Base-by-base conservation (phyloP, 768 basidiomycete genomes). In the Cantharellus cinnabarinus region DNA sequence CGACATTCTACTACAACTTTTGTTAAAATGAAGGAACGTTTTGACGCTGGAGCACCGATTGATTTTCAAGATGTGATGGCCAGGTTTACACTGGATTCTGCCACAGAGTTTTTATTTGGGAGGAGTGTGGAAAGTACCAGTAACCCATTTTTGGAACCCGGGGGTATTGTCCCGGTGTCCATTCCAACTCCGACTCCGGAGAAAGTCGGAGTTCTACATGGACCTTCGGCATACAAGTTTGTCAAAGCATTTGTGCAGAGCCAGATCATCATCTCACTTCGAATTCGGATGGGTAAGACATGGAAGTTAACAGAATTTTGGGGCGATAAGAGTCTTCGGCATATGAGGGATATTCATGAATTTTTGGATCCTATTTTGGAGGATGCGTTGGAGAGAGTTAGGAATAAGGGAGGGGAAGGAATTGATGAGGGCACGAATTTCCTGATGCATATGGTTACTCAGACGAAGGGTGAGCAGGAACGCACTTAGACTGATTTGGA, bases 91-190 rank as follows among this genome's bases (percentile, higher is more conserved):
- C 74, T 83, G 34, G 82, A 84, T 68, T 74, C 79, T 2, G 80
- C 80, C 2, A 77, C 79, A 0, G 79, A 81, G 59, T 82, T 82
- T 64, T 73, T 84, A 41, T 82, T 83, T 58, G 81, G 81, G 2
- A 70, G 70, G 56, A 77, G 76, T 63, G 77, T 81, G 2, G 68
- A 81, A 60, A 75, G 72, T 60, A 75, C 83, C 3, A 44, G 71
- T 2, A 73, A 74, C 2, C 72, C 71, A 10, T 69, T 82, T 10
- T 78, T 77, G 4, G 3, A 7, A 3, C 60, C 59, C 20, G 37
- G 10, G 1, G 51, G 39, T 69, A 74, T 48, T 29, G 20, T 29
- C 20, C 20, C 20, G 20, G 20, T 29, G 20, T 29, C 20, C 44
- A 54, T 73, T 79, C 10, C 66, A 1, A 10, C 44, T 48, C 1